Base-by-base conservation (phyloP, 768 basidiomycete genomes). In the Boletus bicolor region DNA sequence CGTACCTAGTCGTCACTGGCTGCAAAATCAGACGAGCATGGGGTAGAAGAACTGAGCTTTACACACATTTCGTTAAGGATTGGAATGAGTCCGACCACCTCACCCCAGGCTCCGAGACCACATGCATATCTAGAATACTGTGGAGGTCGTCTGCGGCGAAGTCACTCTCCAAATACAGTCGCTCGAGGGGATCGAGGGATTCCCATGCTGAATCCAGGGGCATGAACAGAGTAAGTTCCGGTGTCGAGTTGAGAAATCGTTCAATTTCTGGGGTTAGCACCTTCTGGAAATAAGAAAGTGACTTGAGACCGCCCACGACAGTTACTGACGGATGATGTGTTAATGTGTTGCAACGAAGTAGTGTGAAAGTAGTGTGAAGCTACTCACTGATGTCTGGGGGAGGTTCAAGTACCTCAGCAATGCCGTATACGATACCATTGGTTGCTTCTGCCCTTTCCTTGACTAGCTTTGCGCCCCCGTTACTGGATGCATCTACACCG, bases 181-280 rank as follows among this genome's bases (percentile, higher is more conserved):
- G 82, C 68, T 98, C 94, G 49, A 91, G 81, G 9, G 77, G 78
- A 57, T 91, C 81, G 36, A 99, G 75, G 10, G 72, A 73, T n/a
- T 85, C 73, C 86, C 93, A 98, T 12, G 96, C 97, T 36, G 81
- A 72, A 68, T 97, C 82, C 26, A 88, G 78, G 1, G 97, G 96
- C 7, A 96, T 81, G 69, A 99, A 99, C 30, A 98, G 62, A 0
- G 97, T 97, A 44, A 96, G 73, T 64, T 86, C 83, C 5, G 89
- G 73, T 0, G 87, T 84, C 43, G 76, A 77, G 53, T 87, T 86
- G 41, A 97, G 77, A 36, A 82, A 72, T 19, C 73, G 65, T 44
- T 76, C 65, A 37, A 87, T 79, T 47, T 83, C 80, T 0, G 82
- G 70, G 5, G 84, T 87, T 37, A 93, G 74, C 49, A 98, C 80